Percentiles rank a stretch among this genome's conserved stretches.
phyloP scores from a whole-genome alignment of 2,329 filamentous ascomycete species.

The Fusarium euwallaceae region DNA sequence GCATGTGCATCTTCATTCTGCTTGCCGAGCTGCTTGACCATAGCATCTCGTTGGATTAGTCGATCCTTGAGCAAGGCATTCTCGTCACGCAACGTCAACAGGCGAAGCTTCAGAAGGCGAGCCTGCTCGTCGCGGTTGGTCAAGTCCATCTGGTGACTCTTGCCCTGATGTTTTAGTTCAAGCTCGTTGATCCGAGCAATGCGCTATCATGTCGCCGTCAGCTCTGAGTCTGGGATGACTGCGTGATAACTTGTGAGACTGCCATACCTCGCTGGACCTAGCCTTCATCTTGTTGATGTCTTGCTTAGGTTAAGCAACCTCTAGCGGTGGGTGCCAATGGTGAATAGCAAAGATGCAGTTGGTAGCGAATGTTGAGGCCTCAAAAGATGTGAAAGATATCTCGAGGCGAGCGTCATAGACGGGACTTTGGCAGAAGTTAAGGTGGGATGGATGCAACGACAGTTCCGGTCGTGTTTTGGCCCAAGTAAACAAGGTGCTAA shows the following conservation, averaged over 20 bases:
- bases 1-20: slow-evolving; percentile 56
- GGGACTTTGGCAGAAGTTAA: slow-evolving; percentile 20
- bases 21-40: slow-evolving; percentile 63
- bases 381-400: slow-evolving; percentile 12
- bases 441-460: slow-evolving; percentile 31
- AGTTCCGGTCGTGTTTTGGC: slow-evolving; percentile 45
- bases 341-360: not conserved
- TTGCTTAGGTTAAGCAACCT: not conserved
- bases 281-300: slow-evolving; percentile 43
- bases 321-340: not conserved
- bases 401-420: slow-evolving; percentile 16
- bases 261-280: slow-evolving; percentile 47
- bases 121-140: slow-evolving; percentile 81
- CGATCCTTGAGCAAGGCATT: slow-evolving; percentile 76
- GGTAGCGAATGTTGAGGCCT: slow-evolving; percentile 8
- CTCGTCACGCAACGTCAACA: slow-evolving; percentile 80
- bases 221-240: slow-evolving; percentile 31
- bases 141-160: slow-evolving; percentile 73
- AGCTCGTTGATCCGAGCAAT: slow-evolving; percentile 65
- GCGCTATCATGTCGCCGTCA: slow-evolving; percentile 53
- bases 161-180: slow-evolving; percentile 78
- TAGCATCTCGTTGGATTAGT: slow-evolving; percentile 70
- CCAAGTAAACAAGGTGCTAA: slow-evolving; percentile 50
- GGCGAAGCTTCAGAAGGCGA: slow-evolving; percentile 76
- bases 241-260: slow-evolving; percentile 39